Conservation (phyloP, 2,329 filamentous ascomycete species). For the Tolypocladium pustulatum region DNA sequence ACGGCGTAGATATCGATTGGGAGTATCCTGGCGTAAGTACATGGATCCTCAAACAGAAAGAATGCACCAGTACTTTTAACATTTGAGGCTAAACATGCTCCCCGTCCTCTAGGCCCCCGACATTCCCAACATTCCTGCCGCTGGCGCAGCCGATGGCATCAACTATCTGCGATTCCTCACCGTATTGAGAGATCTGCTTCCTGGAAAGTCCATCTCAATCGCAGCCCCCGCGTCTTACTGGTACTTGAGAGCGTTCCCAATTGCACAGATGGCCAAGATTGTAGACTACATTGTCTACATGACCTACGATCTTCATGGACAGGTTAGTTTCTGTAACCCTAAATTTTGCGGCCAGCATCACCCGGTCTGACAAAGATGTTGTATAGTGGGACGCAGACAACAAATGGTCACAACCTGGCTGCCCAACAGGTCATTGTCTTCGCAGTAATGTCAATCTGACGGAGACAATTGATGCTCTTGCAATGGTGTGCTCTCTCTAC, state of each 20-base stretch:
- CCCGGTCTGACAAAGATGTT: neutral
- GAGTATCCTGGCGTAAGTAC: slow-evolving; percentile 26
- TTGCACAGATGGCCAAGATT: slow-evolving; percentile 15
- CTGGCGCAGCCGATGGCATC: slow-evolving; percentile 9
- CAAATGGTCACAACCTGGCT: slow-evolving; percentile 11
- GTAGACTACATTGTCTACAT: slow-evolving; percentile 23
- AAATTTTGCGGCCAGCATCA: too few species aligned
- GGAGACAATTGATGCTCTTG: slow-evolving; percentile 20
- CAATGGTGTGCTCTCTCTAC: slow-evolving; percentile 9
- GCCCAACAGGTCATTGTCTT: slow-evolving; percentile 21
- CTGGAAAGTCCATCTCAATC: slow-evolving; percentile 21
- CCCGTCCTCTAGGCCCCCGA: slow-evolving; percentile 7
- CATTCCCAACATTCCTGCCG: slow-evolving; percentile 16
- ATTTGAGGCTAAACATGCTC: too few species aligned
- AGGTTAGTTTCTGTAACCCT: slow-evolving; percentile 1
- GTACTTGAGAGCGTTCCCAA: slow-evolving; percentile 26
- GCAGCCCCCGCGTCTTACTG: slow-evolving; percentile 27
- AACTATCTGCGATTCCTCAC: slow-evolving; percentile 25
- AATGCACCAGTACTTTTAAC: too few species aligned
- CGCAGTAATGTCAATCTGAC: slow-evolving; percentile 24
- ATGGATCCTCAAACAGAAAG: too few species aligned
- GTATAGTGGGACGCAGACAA: slow-evolving; percentile 12
- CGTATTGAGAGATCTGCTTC: slow-evolving; percentile 15
- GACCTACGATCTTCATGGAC: slow-evolving; percentile 21
- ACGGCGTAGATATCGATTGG: slow-evolving; percentile 37